Evolutionary conservation across 2,329 filamentous ascomycete genomes (phyloP), one percentile per base, ranked within the genome.

Genomic region (Colletotrichum eleusines): DNA sequence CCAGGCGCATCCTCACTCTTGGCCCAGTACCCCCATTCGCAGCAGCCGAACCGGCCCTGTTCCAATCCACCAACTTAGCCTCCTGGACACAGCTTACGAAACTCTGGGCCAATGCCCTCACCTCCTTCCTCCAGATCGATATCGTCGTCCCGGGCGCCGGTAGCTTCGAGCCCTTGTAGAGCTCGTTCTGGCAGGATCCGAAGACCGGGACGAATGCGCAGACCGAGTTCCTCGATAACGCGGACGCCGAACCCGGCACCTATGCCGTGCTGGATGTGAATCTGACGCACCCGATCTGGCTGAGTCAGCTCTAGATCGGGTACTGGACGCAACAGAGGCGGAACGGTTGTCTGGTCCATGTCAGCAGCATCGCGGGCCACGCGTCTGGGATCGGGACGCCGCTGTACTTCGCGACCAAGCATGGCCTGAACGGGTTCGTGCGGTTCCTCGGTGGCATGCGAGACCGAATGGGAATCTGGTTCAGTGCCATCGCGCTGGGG

Each of bases 211-310:
- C 74, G 18, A 80, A 79, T 66, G 75, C 74, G 7, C 72, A 77
- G 51, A 75, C 73, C 8, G 63, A 71, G 23, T 79, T 76, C 11
- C 33, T 59, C 12, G 79, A 81, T 46, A 50, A 63, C 8, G 76
- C 76, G 1, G 76, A 78, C 51, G 76, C 71, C 1, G 75, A 78
- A 33, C 75, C 76, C 1, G 79, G 79, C 3, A 76, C 76, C 57
- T 83, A 83, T 59, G 75, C 75, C 40, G 75, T 78, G 23, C 63
- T 83, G 3, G 79, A 80, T 63, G 77, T 82, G 63, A 83, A 83
- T 69, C 73, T 83, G 40, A 74, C 77, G 11, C 76, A 78, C 31
- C 81, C 81, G 2, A 79, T 82, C 50, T 78, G 80, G 23, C 71
- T 81, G 54, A 79, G 77, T 42, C 81, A 83, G 74, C 73, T 83